Evolutionary conservation across 2,329 filamentous ascomycete species (phyloP), one percentile per base, ranked within the genome.

Genomic region (Penicillium sp.): DNA sequence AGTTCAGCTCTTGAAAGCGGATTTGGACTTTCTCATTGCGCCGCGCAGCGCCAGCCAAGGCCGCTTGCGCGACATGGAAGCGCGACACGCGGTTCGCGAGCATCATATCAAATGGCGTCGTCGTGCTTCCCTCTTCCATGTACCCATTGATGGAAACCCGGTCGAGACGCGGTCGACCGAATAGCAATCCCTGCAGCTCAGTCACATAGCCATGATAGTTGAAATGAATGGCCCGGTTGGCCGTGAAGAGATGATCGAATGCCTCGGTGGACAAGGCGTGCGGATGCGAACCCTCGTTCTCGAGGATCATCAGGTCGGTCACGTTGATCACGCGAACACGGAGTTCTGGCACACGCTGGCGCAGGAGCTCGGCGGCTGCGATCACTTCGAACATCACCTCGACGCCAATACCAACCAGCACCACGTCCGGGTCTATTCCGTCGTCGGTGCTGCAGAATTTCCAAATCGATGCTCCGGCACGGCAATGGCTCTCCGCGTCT

Each of bases 81-180:
- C 79, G 65, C 12, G 72, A 79, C 1, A 79, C 75, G 13, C 64
- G 50, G 50, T 84, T 84, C 3, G 74, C 58, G 1, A 83, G 65
- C 77, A 82, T 78, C 79, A 83, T 83, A 50, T 82, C 76, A 48
- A 84, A 82, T 2, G 79, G 79, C 2, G 79, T 83, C 0, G 79
- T 84, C 1, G 79, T 83, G 35, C 69, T 77, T 0, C 79, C 80
- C 57, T 84, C 79, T 52, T 84, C 79, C 16, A 70, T 71, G 47
- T 83, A 84, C 3, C 74, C 76, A 10, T 70, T 71, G 6, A 83
- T 72, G 0, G 60, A 70, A 42, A 80, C 70, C 2, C 76, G 68
- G 4, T 75, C 66, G 11, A 75, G 50, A 7, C 65, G 61, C 0
- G 67, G 68, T 0, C 78, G 67, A 0, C 76, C 77, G 51, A 82